Percentiles rank a stretch among this genome's conserved stretches.
phyloP scores from a whole-genome alignment of 176 grass and related monocot species.

The Ananas comosus region DNA sequence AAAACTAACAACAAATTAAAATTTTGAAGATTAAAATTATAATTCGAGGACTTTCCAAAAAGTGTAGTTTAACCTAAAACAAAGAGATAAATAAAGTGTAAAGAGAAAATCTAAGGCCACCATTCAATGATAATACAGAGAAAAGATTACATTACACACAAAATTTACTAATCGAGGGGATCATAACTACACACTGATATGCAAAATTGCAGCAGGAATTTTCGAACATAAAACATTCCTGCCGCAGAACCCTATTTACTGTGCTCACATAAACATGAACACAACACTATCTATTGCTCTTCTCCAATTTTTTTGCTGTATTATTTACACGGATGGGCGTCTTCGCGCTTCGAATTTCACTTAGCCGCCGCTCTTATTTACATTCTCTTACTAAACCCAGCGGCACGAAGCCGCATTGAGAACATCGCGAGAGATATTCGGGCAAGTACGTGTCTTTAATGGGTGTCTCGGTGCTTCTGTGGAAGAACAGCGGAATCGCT shows the following conservation, averaged over 20 bases:
- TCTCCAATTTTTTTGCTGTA: slow-evolving; percentile 26
- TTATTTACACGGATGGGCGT: slow-evolving; percentile 36
- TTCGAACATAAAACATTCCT: slow-evolving; percentile 26
- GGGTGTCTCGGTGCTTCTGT: background rate
- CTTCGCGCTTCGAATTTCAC: no score
- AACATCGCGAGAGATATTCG: no score
- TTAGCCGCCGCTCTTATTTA: no score
- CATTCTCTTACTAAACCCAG: no score
- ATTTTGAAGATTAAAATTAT: no score
- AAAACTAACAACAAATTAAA: no score
- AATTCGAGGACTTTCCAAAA: no score
- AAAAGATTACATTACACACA: slow-evolving; percentile 39
- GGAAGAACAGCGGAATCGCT: slow-evolving; percentile 17
- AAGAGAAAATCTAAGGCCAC: slow-evolving; percentile 14
- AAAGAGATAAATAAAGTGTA: no score
- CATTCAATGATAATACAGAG: slow-evolving; percentile 40
- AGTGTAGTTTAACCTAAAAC: no score
- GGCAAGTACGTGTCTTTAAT: no score
- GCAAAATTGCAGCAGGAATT: slow-evolving; percentile 58
- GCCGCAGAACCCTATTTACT: slow-evolving; percentile 33
- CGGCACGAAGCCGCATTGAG: no score
- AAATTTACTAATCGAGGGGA: slow-evolving; percentile 31
- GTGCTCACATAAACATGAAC: slow-evolving; percentile 23
- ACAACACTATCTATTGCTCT: slow-evolving; percentile 23
- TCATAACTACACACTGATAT: slow-evolving; percentile 23